Percentiles rank a stretch among this genome's conserved stretches.
phyloP scores from a whole-genome alignment of 768 basidiomycete genomes.

The Botryobasidium botryosum region DNA sequence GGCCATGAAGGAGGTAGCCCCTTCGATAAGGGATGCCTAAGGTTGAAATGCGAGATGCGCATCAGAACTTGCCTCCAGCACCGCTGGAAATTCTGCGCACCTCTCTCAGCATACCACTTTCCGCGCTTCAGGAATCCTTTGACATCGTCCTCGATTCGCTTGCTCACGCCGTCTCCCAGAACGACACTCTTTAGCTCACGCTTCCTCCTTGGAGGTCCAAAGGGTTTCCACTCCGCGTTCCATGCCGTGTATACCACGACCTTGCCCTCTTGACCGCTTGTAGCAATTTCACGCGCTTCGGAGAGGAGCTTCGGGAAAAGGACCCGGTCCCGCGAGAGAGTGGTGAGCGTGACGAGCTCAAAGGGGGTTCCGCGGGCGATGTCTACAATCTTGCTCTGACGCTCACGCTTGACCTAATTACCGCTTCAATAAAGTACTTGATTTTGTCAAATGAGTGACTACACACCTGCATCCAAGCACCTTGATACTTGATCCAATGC shows the following conservation, averaged over 20 bases:
- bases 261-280: slow-evolving; percentile 77
- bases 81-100: slow-evolving; percentile 25
- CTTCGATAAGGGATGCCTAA: slow-evolving; percentile 92
- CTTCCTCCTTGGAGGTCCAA: slow-evolving; percentile 80
- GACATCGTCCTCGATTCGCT: slow-evolving; percentile 67
- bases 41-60: neutral
- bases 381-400: slow-evolving; percentile 84
- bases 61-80: neutral
- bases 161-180: slow-evolving; percentile 62
- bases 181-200: slow-evolving; percentile 82
- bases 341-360: slow-evolving; percentile 92
- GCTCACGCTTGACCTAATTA: slow-evolving; percentile 78
- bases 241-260: slow-evolving; percentile 93
- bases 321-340: slow-evolving; percentile 69
- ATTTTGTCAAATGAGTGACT: slow-evolving; percentile 6
- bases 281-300: slow-evolving; percentile 81
- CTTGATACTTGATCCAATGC: slow-evolving; percentile 79
- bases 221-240: slow-evolving; percentile 92
- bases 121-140: slow-evolving; percentile 65
- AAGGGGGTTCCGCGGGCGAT: slow-evolving; percentile 85
- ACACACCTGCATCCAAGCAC: slow-evolving; percentile 88
- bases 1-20: slow-evolving; percentile 88
- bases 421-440: neutral
- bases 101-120: slow-evolving; percentile 94
- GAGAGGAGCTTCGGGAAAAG: slow-evolving; percentile 66